Evolutionary conservation across 164 flowering plant species (phyloP).

Genomic region (Liriodendron chinense): DNA sequence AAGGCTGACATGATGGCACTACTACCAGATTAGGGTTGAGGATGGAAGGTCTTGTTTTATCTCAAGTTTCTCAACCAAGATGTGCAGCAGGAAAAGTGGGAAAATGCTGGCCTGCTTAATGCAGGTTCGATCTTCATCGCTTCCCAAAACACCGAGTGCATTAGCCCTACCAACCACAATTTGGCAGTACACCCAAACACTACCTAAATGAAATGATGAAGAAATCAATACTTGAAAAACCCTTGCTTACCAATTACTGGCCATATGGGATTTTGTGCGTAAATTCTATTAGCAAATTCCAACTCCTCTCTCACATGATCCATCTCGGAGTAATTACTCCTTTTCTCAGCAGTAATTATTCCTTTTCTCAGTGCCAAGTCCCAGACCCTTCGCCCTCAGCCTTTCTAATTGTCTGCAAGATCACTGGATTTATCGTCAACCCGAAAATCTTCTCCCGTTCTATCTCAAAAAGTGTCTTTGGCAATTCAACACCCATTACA

Average conservation of each 20-base stretch:
- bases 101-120: background rate
- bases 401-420: constrained; percentile 67
- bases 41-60: no score
- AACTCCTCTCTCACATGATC: constrained; percentile 70
- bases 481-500: constrained; percentile 66
- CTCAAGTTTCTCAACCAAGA: no score
- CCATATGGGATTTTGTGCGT: constrained; percentile 76
- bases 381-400: constrained; percentile 75
- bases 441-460: constrained; percentile 76
- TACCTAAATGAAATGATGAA: background rate
- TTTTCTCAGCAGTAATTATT: constrained; percentile 30
- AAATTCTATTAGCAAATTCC: constrained; percentile 59
- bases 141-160: background rate
- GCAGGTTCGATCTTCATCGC: background rate
- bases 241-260: constrained; percentile 75
- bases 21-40: no score
- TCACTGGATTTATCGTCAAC: constrained; percentile 65
- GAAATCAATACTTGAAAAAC: background rate
- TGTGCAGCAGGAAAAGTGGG: no score
- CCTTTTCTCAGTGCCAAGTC: constrained; percentile 36
- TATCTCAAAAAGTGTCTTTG: constrained; percentile 57
- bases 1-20: no score
- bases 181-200: background rate
- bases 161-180: background rate
- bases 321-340: constrained; percentile 72